phyloP scores from a whole-genome alignment of 176 grass and related monocot genomes.

The Avena eriantha region DNA sequence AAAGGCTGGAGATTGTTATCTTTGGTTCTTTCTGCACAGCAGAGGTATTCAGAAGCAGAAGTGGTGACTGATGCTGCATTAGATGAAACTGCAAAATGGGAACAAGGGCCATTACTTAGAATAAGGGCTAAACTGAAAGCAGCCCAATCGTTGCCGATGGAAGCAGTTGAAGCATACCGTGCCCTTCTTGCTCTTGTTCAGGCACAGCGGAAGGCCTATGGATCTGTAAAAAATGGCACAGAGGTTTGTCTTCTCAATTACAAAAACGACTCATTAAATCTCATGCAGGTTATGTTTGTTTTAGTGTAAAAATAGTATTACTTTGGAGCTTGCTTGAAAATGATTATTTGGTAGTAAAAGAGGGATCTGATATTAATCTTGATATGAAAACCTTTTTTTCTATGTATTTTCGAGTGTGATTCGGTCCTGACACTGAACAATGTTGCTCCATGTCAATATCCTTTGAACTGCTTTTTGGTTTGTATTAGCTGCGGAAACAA shows the following conservation, averaged over 20 bases:
- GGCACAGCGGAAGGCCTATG: slow-evolving; percentile 83
- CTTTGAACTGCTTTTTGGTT: slow-evolving; percentile 16
- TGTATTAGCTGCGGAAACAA: slow-evolving; percentile 13
- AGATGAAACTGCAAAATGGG: slow-evolving; percentile 96
- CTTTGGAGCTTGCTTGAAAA: not conserved
- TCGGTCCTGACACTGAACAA: not conserved
- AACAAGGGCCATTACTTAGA: slow-evolving; percentile 86
- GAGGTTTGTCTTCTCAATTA: slow-evolving; percentile 65
- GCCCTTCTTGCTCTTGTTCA: slow-evolving; percentile 92
- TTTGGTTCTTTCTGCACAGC: slow-evolving; percentile 87
- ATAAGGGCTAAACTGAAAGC: slow-evolving; percentile 91
- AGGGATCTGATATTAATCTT: not conserved
- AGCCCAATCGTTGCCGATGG: slow-evolving; percentile 69
- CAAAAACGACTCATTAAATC: not conserved
- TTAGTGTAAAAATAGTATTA: not conserved
- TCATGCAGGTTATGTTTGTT: not conserved
- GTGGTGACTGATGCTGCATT: slow-evolving; percentile 93
- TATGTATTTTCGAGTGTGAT: slow-evolving; percentile 19
- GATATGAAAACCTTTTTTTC: slow-evolving; percentile 4
- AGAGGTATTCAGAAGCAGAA: slow-evolving; percentile 82
- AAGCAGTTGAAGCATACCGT: slow-evolving; percentile 87
- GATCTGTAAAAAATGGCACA: slow-evolving; percentile 58
- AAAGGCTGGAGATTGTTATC: slow-evolving; percentile 94
- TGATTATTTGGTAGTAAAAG: slow-evolving; percentile 15
- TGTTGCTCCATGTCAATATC: not conserved